Evolutionary conservation across 140 eudicot species (phyloP), one percentile per base, ranked within the genome.

Genomic region (Cichorium intybus): DNA sequence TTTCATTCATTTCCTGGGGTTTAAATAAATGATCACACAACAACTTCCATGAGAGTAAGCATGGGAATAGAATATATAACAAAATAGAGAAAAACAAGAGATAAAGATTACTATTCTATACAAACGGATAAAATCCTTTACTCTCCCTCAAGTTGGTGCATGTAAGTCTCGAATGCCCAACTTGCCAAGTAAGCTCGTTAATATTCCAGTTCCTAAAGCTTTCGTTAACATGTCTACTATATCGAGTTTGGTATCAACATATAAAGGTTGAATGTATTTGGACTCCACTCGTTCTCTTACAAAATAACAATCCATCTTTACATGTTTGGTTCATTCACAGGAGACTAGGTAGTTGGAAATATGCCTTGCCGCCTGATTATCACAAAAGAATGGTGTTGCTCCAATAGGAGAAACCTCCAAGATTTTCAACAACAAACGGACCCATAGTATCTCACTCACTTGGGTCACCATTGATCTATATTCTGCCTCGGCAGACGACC

Each of bases 101-200:
- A n/a, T n/a, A n/a, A n/a, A n/a, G n/a, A n/a, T n/a, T n/a, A n/a
- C n/a, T n/a, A n/a, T n/a, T n/a, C n/a, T n/a, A n/a, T n/a, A n/a
- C n/a, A n/a, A n/a, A n/a, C n/a, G n/a, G n/a, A n/a, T n/a, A n/a
- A n/a, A n/a, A n/a, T 31, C 10, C 6, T 31, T 31, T 6, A 31
- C 37, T 31, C 37, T 10, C 43, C 21, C 14, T 23, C 68, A 75
- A 75, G 63, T 49, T 21, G 75, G 75, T 67, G 75, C 75, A 20
- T 60, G 70, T 0, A 8, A 62, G 52, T 75, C 21, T 0, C 45
- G 27, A 67, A 67, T 37, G 63, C 74, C 64, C 69, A 66, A 56
- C 73, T 73, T 73, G 73, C 39, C 1, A 31, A 66, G 53, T 29
- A 22, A 29, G 68, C 60, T 8, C 65, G 59, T 10, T 21, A n/a